Evolutionary conservation across 208 protist genomes (phyloP).

Genomic region (Wallacemonas sp.): DNA sequence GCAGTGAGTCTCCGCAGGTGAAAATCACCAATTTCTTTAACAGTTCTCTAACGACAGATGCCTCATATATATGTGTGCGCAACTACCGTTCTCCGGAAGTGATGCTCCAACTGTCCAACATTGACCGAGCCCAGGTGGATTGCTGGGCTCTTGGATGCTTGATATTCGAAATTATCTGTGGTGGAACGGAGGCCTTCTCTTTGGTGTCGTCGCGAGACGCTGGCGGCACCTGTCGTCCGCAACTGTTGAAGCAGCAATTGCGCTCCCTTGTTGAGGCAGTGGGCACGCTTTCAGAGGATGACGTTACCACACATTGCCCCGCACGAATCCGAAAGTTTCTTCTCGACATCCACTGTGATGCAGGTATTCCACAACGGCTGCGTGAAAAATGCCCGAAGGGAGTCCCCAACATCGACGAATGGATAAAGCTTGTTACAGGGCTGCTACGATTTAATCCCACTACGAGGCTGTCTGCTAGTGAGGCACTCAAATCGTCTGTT

Average conservation of each 20-base stretch:
- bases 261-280: slow-evolving; percentile 20
- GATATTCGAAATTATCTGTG: slow-evolving; percentile 28
- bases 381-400: neutral
- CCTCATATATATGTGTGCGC: slow-evolving; percentile 31
- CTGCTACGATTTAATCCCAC: slow-evolving; percentile 24
- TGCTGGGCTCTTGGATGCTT: slow-evolving; percentile 32
- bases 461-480: neutral
- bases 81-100: slow-evolving; percentile 37
- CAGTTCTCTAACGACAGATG: slow-evolving; percentile 7
- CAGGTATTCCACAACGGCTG: slow-evolving; percentile 18
- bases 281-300: slow-evolving; percentile 5
- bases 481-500: slow-evolving; percentile 6
- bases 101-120: slow-evolving; percentile 26
- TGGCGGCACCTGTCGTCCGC: slow-evolving; percentile 21
- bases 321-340: slow-evolving; percentile 22
- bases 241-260: slow-evolving; percentile 25
- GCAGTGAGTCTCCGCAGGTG: slow-evolving; percentile 12
- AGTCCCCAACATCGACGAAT: slow-evolving; percentile 9
- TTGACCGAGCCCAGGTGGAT: slow-evolving; percentile 21
- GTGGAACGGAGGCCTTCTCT: slow-evolving; percentile 20
- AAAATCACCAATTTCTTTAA: slow-evolving; percentile 31
- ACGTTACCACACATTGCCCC: slow-evolving; percentile 21
- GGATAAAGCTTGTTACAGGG: slow-evolving; percentile 19
- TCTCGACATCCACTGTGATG: slow-evolving; percentile 14
- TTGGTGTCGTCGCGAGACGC: slow-evolving; percentile 14